phyloP scores from a whole-genome alignment of 768 basidiomycete genomes.

The Suillus hirtellus region DNA sequence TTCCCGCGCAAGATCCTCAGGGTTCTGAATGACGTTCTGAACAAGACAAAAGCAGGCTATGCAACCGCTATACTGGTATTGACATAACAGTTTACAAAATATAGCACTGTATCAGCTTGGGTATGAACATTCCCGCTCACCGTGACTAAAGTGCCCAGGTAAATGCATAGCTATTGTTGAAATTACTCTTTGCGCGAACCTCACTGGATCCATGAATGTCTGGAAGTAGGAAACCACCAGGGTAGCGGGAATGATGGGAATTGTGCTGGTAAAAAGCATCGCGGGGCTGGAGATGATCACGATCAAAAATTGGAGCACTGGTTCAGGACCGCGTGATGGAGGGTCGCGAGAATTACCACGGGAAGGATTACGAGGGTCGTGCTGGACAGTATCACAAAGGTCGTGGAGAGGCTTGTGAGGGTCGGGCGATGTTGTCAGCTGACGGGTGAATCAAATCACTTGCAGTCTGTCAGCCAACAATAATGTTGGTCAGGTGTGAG shows the following conservation, averaged over 20 bases:
- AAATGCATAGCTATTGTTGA: not conserved
- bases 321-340: not conserved
- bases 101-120: not conserved
- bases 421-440: no score
- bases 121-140: not conserved
- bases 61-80: no score
- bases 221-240: not conserved
- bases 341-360: not conserved
- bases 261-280: not conserved
- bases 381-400: not conserved
- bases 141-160: not conserved
- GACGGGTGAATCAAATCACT: not conserved
- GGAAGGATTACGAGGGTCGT: not conserved
- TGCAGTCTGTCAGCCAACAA: not conserved
- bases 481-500: not conserved
- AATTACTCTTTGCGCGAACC: not conserved
- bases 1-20: no score
- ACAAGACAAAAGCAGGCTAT: no score
- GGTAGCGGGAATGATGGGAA: not conserved
- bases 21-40: no score
- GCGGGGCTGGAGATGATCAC: no score
- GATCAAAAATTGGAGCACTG: no score
- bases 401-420: not conserved
- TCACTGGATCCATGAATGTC: no score
- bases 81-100: no score